Evolutionary conservation across 2,329 filamentous ascomycete genomes (phyloP).

Genomic region (Aureobasidium sp.): DNA sequence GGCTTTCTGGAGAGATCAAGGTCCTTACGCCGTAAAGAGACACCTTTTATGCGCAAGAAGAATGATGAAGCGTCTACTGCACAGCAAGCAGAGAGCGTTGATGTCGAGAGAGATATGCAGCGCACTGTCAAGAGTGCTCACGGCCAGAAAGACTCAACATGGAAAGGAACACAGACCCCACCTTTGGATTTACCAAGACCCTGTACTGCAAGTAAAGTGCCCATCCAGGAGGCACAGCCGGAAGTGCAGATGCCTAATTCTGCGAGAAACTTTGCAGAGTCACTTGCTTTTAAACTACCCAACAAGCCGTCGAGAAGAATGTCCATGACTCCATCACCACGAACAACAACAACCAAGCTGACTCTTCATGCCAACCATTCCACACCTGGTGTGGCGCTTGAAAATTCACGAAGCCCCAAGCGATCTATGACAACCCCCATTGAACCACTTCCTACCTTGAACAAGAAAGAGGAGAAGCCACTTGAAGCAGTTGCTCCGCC

Average conservation of each 20-base stretch:
- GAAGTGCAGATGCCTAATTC: neutral
- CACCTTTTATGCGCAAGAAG: constrained; percentile 10
- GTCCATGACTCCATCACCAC: constrained; percentile 2
- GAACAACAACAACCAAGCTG: neutral
- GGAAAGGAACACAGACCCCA: neutral
- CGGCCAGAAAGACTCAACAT: neutral
- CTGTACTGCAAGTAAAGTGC: neutral
- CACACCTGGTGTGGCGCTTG: neutral
- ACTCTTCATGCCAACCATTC: constrained; percentile 4
- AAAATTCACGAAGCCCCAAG: neutral
- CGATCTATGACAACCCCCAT: constrained; percentile 6
- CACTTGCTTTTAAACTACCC: neutral
- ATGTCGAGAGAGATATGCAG: neutral
- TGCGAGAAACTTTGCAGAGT: neutral
- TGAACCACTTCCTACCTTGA: neutral
- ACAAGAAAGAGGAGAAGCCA: neutral
- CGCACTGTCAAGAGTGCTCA: neutral
- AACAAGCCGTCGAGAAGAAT: neutral
- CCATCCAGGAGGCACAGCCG: neutral
- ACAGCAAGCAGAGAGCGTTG: neutral
- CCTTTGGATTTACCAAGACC: neutral
- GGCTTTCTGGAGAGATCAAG: constrained; percentile 15
- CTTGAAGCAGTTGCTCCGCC: neutral
- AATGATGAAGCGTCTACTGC: constrained; percentile 8
- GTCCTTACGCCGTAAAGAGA: constrained; percentile 14